Evolutionary conservation across 2,329 filamentous ascomycete species (phyloP), one percentile per base, ranked within the genome.

Genomic region (Byssoonygena ceratinophila): DNA sequence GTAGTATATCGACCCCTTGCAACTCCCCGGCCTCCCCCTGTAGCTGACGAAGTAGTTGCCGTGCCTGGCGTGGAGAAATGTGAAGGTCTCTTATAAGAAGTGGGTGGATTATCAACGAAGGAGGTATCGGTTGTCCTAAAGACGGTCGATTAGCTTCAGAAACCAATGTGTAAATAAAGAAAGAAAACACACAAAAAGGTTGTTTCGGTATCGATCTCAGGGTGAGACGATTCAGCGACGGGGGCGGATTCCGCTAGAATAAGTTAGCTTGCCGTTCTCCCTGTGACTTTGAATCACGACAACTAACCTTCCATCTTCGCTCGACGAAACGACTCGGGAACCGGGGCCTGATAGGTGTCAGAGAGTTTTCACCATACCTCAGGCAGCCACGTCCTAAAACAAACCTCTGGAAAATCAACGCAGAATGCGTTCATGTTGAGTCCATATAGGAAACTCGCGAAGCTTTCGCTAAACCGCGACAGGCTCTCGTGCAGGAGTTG

Each of bases 361-460:
- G 25, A 32, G 27, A 22, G 3, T 27, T 23, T 23, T 8, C 20
- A n/a, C 14, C 16, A 9, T 23, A n/a, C 34, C 22, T 40, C 4
- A 12, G 27, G 4, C 14, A 16, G 32, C 7, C 14, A 12, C 3
- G 23, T 23, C 23, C n/a, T 23, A 25, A 41, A 32, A 37, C 57
- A 49, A 71, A 89, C 89, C 80, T 98, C 92, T 0, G 89, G 87
- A 59, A 96, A 98, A 68, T 98, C 92, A 29, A 97, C 90, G 67
- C 91, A 97, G 67, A 97, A 98, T 1, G 92, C 92, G 68, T 96
- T 97, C 90, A 98, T 96, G 65, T 97, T 97, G 66, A 98, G 69
- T 1, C 92, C 92, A 63, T 97, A 98, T 43, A 98, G 72, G 63
- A 98, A 97, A 60, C 85, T 88, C 1, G 89, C 89, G 69, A 98